Conservation (phyloP, 1,284 basidiomycete genomes). For the Boletus semigastroideus region DNA sequence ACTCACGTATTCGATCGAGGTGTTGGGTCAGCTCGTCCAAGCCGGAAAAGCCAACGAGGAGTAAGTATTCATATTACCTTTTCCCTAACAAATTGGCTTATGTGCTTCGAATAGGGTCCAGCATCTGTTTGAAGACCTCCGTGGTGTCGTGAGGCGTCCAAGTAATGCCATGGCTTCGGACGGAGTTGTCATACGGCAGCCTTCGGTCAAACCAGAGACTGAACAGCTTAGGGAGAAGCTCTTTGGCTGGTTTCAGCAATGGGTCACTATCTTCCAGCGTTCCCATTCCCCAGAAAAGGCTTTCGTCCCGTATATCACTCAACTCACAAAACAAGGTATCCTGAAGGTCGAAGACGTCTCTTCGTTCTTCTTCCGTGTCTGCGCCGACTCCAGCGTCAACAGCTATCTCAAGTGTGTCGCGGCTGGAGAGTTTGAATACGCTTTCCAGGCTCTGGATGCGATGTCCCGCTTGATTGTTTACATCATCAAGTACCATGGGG, state of each 20-base stretch:
- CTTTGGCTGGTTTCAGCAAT: slow-evolving; percentile 83
- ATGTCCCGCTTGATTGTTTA: slow-evolving; percentile 94
- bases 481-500: slow-evolving; percentile 99
- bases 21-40: slow-evolving; percentile 73
- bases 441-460: slow-evolving; percentile 94
- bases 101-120: slow-evolving; percentile 42
- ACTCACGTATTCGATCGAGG: slow-evolving; percentile 81
- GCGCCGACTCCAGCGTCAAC: slow-evolving; percentile 92
- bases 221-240: slow-evolving; percentile 72
- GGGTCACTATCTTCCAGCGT: slow-evolving; percentile 94
- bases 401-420: slow-evolving; percentile 88
- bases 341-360: slow-evolving; percentile 96
- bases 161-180: slow-evolving; percentile 38
- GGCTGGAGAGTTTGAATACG: slow-evolving; percentile 72
- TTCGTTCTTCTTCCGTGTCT: slow-evolving; percentile 98
- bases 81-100: slow-evolving; percentile 10
- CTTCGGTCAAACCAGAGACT: slow-evolving; percentile 62
- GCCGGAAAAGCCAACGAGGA: slow-evolving; percentile 79
- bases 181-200: slow-evolving; percentile 40
- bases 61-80: slow-evolving; percentile 43
- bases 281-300: slow-evolving; percentile 90
- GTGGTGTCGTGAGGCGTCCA: slow-evolving; percentile 51
- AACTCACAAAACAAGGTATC: slow-evolving; percentile 94
- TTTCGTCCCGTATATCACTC: slow-evolving; percentile 97
- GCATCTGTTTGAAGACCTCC: slow-evolving; percentile 71